Base-by-base conservation (phyloP, 2,329 filamentous ascomycete species). In the Ascochyta koolunga region DNA sequence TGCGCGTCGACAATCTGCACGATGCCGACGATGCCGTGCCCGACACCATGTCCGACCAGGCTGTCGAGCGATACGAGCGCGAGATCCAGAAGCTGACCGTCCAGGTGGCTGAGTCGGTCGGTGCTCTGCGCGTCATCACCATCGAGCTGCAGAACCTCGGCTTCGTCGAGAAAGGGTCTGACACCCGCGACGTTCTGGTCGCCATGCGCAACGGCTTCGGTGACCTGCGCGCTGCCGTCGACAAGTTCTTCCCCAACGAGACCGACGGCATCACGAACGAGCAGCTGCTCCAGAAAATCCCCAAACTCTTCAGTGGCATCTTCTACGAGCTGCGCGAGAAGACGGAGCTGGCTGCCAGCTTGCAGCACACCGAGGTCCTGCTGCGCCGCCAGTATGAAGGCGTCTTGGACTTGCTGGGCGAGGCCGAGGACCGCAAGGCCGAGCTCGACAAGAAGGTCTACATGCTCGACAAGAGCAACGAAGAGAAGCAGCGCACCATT, bases 101-200 rank as follows among this genome's bases (percentile, higher is more conserved):
- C 11, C 66, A 77, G 49, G 69, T 76, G 5, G 73, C 75, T 32
- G 70, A 77, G 16, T 72, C 75, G 5, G 72, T 75, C 55, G 70
- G 76, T 4, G 68, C 73, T 5, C 68, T 81, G 3, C 69, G 77
- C 25, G 68, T 80, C 33, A 62, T 80, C 13, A 68, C 73, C 9
- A 74, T 80, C 19, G 77, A 80, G 55, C 65, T 81, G 4, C 69
- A 77, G 49, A 75, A 75, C 25, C 71, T 80, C 16, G 73, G 77
- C 22, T 75, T 80, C 54, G 61, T 75, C 5, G 64, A 68, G 13
- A 60, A 66, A 1, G 72, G 74, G 15, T 61, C 69, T 15, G 65
- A 63, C 7, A 62, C 67, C 21, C 61, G 68, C 13, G 65, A 65
- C 31, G 74, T 80, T 21, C 59, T 80, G 18, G 56, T 63, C 21